Conservation (phyloP, 345 rosid species). For the Euphorbia lathyris region DNA sequence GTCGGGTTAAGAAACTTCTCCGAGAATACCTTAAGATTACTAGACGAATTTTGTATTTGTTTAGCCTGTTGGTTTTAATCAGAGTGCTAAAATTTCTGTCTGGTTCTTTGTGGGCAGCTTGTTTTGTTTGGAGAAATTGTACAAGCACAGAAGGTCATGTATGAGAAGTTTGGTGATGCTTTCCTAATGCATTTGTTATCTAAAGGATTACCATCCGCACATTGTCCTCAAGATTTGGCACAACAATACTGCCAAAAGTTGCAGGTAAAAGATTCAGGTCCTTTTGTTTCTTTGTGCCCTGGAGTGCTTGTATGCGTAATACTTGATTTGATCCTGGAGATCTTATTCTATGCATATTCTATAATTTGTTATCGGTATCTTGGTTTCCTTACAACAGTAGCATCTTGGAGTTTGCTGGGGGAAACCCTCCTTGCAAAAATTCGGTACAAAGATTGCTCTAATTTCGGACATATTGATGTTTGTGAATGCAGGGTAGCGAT, state of each 20-base stretch:
- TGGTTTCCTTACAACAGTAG: background rate
- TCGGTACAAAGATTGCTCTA: too few relatives aligned
- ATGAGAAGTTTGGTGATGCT: constrained; percentile 79
- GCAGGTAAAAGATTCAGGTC: constrained; percentile 47
- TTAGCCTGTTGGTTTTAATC: background rate
- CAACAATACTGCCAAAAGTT: constrained; percentile 82
- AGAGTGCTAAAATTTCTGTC: constrained; percentile 2
- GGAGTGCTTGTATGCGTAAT: background rate
- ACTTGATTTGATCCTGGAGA: constrained; percentile 1
- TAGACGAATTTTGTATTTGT: background rate
- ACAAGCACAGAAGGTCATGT: constrained; percentile 88
- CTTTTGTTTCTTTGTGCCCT: background rate
- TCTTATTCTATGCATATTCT: background rate
- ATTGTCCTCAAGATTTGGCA: constrained; percentile 66
- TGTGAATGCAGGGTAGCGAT: constrained; percentile 61
- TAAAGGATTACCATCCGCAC: constrained; percentile 47
- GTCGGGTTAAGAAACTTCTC: background rate
- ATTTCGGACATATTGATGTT: too few relatives aligned
- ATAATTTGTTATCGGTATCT: background rate
- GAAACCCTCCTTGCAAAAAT: too few relatives aligned
- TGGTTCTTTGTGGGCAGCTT: constrained; percentile 45
- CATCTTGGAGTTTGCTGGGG: too few relatives aligned
- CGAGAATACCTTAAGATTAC: background rate
- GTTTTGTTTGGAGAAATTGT: constrained; percentile 82
- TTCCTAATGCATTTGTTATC: constrained; percentile 63